phyloP scores from a whole-genome alignment of 176 grass and related monocot species.

The Oryza brachyantha region DNA sequence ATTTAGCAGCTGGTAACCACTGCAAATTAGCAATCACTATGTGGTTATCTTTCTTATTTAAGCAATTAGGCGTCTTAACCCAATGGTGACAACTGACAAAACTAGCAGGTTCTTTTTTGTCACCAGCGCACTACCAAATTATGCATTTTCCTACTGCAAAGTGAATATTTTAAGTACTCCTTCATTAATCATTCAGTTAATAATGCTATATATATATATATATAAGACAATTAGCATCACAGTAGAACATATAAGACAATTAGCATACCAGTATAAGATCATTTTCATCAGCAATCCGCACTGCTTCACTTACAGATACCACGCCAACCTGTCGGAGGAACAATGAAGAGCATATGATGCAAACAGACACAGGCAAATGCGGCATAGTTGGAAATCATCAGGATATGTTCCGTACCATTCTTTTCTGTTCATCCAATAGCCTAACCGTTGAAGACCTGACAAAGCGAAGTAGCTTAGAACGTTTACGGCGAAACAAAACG shows the following conservation, averaged over 20 bases:
- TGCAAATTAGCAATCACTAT: neutral
- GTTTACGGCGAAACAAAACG: neutral
- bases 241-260: neutral
- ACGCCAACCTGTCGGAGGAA: constrained; percentile 69
- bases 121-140: neutral
- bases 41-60: neutral
- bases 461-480: constrained; percentile 12
- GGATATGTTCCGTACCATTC: constrained; percentile 58
- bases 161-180: neutral
- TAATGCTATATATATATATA: neutral
- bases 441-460: constrained; percentile 78
- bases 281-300: constrained; percentile 56
- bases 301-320: constrained; percentile 64
- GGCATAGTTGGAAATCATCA: neutral
- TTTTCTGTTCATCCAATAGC: constrained; percentile 81
- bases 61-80: neutral
- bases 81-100: neutral
- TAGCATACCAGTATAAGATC: constrained; percentile 70
- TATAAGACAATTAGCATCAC: constrained; percentile 18
- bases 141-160: neutral
- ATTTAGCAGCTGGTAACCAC: neutral
- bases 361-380: neutral
- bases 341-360: neutral
- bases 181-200: neutral
- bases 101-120: neutral